Evolutionary conservation across 495 filamentous ascomycete genomes (phyloP).

Genomic region (Delitschia confertaspora): DNA sequence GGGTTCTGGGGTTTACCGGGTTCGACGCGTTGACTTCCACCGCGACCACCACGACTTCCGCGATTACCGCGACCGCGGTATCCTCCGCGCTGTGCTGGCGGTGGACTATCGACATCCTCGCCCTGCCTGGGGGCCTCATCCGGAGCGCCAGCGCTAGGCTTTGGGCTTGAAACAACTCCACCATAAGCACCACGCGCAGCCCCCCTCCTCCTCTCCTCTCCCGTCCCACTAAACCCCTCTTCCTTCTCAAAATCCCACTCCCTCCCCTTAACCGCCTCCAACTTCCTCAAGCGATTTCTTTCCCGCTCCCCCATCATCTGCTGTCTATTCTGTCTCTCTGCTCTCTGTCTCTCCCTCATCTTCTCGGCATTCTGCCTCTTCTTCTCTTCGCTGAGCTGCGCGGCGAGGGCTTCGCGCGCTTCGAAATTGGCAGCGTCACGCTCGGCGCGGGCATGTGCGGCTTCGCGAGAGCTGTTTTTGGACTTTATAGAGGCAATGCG

Average conservation of each 20-base stretch:
- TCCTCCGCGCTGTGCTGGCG: neutral
- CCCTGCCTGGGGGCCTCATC: conserved; percentile 9
- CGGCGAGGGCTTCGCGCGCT: conserved; percentile 52
- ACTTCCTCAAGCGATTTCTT: conserved; percentile 60
- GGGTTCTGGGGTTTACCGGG: conserved; percentile 12
- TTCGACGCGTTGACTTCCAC: conserved; percentile 6
- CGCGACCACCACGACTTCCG: conserved; percentile 5
- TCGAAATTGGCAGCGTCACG: conserved; percentile 60
- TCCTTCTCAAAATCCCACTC: conserved; percentile 74
- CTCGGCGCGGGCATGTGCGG: conserved; percentile 57
- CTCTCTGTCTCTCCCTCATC: conserved; percentile 42
- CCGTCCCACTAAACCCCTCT: conserved; percentile 44
- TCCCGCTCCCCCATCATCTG: conserved; percentile 64
- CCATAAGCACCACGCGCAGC: conserved; percentile 52
- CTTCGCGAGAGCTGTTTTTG: conserved; percentile 48
- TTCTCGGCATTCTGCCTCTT: conserved; percentile 12
- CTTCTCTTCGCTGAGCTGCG: conserved; percentile 11
- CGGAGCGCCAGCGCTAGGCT: neutral
- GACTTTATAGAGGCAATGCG: conserved; percentile 52
- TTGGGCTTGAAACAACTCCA: conserved; percentile 36
- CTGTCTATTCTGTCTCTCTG: conserved; percentile 48
- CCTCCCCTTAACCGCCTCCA: conserved; percentile 53
- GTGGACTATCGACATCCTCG: neutral
- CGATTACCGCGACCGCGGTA: conserved; percentile 14
- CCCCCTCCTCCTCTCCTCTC: conserved; percentile 38